These are phyloP conservation scores for Xylariales sp. DNA, from an alignment of 2,329 filamentous ascomycete genomes.

Conservation along the genomic window DNA sequence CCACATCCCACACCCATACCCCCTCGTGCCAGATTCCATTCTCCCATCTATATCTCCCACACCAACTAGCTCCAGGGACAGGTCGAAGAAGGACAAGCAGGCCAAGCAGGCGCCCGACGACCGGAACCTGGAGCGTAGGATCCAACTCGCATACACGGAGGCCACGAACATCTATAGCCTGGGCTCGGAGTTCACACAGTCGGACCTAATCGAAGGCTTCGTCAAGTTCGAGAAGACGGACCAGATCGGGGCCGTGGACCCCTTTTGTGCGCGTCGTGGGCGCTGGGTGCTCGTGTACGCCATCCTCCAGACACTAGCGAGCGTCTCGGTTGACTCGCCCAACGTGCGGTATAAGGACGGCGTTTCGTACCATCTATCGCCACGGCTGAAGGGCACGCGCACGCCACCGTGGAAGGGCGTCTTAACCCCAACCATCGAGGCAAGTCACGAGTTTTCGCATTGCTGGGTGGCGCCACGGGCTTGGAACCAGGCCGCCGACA, in stretches of 20 bases:
- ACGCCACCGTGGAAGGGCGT: slow-evolving; percentile 66
- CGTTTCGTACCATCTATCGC: slow-evolving; percentile 68
- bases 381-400: slow-evolving; percentile 62
- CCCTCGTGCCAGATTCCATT: slow-evolving; percentile 68
- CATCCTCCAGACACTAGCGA: slow-evolving; percentile 69
- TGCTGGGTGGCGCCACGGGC: slow-evolving; percentile 61
- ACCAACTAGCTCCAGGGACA: slow-evolving; percentile 42
- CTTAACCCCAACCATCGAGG: slow-evolving; percentile 48
- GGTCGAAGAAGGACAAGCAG: slow-evolving; percentile 49
- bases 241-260: slow-evolving; percentile 61
- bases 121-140: slow-evolving; percentile 57
- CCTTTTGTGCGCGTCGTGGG: slow-evolving; percentile 65
- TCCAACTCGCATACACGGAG: slow-evolving; percentile 69
- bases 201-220: slow-evolving; percentile 66
- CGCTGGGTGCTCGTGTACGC: slow-evolving; percentile 72
- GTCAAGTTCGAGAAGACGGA: slow-evolving; percentile 68
- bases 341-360: slow-evolving; percentile 62
- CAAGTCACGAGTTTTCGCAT: slow-evolving; percentile 62
- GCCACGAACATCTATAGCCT: slow-evolving; percentile 69
- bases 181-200: slow-evolving; percentile 64
- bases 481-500: slow-evolving; percentile 51
- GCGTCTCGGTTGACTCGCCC: slow-evolving; percentile 68
- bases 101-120: slow-evolving; percentile 40
- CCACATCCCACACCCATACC: slow-evolving; percentile 75
- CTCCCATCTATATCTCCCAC: slow-evolving; percentile 44